Evolutionary conservation across 371 early-diverging fungal species (phyloP), one percentile per base, ranked within the genome.

Genomic region (Mortierella polycephala): DNA sequence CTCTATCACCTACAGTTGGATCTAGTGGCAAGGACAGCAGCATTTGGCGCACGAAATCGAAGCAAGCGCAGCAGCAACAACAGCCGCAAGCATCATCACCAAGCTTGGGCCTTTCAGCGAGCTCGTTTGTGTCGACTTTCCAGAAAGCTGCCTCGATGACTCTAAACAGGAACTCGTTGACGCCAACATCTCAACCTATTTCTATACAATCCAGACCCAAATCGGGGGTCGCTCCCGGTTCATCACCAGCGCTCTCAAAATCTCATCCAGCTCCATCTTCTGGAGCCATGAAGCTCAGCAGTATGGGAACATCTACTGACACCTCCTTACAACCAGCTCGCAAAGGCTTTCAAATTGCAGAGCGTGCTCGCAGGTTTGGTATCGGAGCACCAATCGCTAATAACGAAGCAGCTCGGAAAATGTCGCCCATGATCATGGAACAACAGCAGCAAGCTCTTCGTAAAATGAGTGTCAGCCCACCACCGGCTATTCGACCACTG

Each of bases 341-440:
- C 20, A 83, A 82, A 50, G 75, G 81, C 30, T 73, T 75, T n/a
- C 69, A 81, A 59, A 73, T 76, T 37, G 84, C 83, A 40, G 84
- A 82, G 40, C 64, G 81, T 7, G 84, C 84, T 4, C 67, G 82
- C 16, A 80, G 80, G 37, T 64, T 69, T 59, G 88, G 87, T 20
- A 86, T 88, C 59, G 84, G 87, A 37, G 70, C 74, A 0, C 89
- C 89, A 5, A 81, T 86, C 12, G 67, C 82, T 45, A 88, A 88
- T 60, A 81, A 76, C 12, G 83, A 81, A 20, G 80, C 80, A 7
- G 80, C 80, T 1, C 60, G 76, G 51, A 69, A 69, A 42, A 79
- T 79, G 80, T 79, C 80, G 12, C 80, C 80, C 2, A 79, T 79
- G 69, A 73, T 79, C 39, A 72, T 69, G 21, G 80, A 79, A n/a